Conservation (phyloP, 306 rosid species). For the Boehmeria nivea region DNA sequence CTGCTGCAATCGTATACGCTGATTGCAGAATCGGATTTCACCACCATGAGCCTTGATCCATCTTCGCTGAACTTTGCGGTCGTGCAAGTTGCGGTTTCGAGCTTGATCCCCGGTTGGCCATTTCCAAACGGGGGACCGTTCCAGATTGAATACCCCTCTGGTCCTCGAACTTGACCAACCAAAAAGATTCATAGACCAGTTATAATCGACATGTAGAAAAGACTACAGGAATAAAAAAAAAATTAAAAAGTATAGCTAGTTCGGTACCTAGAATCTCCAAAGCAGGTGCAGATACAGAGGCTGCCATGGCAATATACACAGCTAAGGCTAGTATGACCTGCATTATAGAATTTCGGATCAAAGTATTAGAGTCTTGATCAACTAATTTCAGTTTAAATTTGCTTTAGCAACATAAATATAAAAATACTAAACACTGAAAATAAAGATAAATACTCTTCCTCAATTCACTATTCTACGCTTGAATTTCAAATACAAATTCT, state of each 20-base stretch:
- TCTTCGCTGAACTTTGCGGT: conserved; percentile 64
- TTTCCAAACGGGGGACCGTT: conserved; percentile 66
- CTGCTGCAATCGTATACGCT: conserved; percentile 44
- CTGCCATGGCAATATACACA: conserved; percentile 44
- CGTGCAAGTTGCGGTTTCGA: conserved; percentile 50
- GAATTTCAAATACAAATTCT: too few species aligned
- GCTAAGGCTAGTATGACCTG: background rate
- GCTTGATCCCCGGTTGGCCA: conserved; percentile 55
- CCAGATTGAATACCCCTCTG: conserved; percentile 74
- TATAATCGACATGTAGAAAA: background rate
- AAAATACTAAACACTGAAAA: too few species aligned
- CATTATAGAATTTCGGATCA: background rate
- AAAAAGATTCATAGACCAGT: background rate
- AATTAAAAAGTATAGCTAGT: too few species aligned
- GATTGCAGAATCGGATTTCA: conserved; percentile 48
- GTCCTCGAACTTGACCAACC: conserved; percentile 54
- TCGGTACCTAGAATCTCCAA: conserved; percentile 71
- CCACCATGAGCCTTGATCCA: conserved; percentile 67
- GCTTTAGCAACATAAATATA: background rate
- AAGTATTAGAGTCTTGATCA: conserved; percentile 2
- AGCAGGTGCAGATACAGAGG: conserved; percentile 22
- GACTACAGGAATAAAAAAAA: too few species aligned
- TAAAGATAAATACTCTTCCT: too few species aligned
- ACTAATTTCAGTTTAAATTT: background rate
- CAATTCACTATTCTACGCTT: too few species aligned